These are phyloP conservation scores for Apophysomyces ossiformis DNA, from an alignment of 371 early-diverging fungal species.

Conservation along the genomic window DNA sequence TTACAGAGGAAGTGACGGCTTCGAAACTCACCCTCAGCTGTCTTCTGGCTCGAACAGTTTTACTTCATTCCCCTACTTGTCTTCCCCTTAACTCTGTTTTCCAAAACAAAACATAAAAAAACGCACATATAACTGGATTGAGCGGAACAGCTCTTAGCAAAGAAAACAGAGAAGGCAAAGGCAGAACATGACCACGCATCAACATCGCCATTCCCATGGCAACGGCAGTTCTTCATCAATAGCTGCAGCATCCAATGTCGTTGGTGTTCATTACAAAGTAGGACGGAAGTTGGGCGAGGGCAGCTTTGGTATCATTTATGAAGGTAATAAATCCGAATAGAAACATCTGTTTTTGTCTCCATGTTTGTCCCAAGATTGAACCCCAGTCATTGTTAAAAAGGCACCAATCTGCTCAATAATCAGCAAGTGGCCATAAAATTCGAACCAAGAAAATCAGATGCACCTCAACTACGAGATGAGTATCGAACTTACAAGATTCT, in stretches of 20 bases:
- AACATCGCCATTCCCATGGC: slow-evolving; percentile 9
- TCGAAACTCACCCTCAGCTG: too few relatives aligned
- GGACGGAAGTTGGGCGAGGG: slow-evolving; percentile 95
- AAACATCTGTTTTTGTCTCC: not conserved
- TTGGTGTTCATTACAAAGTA: slow-evolving; percentile 93
- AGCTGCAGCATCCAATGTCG: slow-evolving; percentile 48
- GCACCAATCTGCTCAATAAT: slow-evolving; percentile 68
- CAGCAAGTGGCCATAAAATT: slow-evolving; percentile 83
- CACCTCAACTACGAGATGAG: slow-evolving; percentile 86
- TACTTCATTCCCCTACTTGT: slow-evolving; percentile 10
- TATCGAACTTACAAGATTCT: slow-evolving; percentile 81
- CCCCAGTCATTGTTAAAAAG: slow-evolving; percentile 19
- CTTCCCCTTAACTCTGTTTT: not conserved
- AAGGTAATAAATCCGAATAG: slow-evolving; percentile 66
- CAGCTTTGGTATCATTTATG: slow-evolving; percentile 94
- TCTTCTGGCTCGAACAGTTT: not conserved
- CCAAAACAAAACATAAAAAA: slow-evolving; percentile 1
- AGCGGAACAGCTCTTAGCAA: not conserved
- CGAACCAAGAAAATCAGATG: slow-evolving; percentile 79
- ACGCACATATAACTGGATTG: not conserved
- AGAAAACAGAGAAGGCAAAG: not conserved
- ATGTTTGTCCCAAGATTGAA: slow-evolving; percentile 6
- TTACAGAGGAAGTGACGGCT: too few relatives aligned
- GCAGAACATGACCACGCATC: not conserved
- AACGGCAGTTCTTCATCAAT: slow-evolving; percentile 22